Conservation (phyloP, 129 eudicot species). For the Lonicera japonica region DNA sequence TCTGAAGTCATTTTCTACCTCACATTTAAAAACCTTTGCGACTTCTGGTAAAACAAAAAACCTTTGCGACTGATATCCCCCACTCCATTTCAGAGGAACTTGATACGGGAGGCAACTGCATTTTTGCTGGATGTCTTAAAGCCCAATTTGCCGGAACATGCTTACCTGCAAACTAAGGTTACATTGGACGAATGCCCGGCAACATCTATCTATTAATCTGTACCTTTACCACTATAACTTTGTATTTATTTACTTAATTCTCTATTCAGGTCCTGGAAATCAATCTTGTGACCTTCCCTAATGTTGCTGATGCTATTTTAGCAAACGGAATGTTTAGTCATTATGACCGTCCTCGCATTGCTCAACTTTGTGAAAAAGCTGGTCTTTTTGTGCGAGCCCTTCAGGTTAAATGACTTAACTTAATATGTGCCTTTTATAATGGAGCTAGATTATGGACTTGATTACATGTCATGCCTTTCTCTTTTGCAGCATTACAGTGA, state of each 20-base stretch:
- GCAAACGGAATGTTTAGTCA: constrained; percentile 97
- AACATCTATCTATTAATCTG: not conserved
- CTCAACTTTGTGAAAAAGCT: constrained; percentile 97
- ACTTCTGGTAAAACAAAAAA: too few species aligned
- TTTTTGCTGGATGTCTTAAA: constrained; percentile 91
- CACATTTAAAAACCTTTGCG: not conserved
- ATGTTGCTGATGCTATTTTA: constrained; percentile 96
- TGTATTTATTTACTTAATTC: not conserved
- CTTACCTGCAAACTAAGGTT: constrained; percentile 86
- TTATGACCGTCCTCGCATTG: constrained; percentile 90
- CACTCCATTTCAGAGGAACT: constrained; percentile 56
- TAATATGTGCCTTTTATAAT: constrained; percentile 1
- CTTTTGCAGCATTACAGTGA: constrained; percentile 85
- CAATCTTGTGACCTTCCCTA: constrained; percentile 88
- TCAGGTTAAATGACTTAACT: constrained; percentile 44
- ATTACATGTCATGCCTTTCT: constrained; percentile 4
- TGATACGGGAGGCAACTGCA: constrained; percentile 99
- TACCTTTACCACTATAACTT: not conserved
- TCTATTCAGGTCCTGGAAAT: constrained; percentile 76
- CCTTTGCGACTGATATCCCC: not conserved
- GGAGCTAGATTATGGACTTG: constrained; percentile 8
- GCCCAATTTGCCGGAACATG: constrained; percentile 91
- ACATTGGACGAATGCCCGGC: not conserved
- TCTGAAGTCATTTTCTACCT: not conserved
- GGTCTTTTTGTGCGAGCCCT: constrained; percentile 92